Conservation (phyloP, 345 rosid species). For the Dovyalis caffra region DNA sequence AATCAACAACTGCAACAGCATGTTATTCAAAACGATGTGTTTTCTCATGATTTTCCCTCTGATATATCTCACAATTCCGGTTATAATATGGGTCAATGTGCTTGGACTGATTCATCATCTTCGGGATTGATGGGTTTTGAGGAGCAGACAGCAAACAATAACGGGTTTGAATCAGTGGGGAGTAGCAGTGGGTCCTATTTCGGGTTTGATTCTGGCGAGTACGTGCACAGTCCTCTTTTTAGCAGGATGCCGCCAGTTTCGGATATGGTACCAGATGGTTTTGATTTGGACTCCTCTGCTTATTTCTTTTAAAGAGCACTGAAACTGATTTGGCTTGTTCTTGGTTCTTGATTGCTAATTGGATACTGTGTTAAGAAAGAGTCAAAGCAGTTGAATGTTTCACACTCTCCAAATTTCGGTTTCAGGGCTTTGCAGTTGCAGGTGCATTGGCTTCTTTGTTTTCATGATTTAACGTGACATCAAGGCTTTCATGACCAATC, state of each 20-base stretch:
- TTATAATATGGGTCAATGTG: conserved; percentile 15
- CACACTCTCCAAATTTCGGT: neutral
- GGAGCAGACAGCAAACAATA: conserved; percentile 10
- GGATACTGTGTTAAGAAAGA: neutral
- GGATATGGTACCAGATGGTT: conserved; percentile 54
- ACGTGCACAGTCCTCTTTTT: conserved; percentile 78
- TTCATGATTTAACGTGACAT: neutral
- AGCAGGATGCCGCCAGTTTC: conserved; percentile 86
- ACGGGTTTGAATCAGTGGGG: conserved; percentile 22
- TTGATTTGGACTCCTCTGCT: conserved; percentile 55
- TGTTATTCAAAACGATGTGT: conserved; percentile 21
- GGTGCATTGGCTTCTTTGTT: neutral
- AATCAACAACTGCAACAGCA: neutral
- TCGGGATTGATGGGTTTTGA: conserved; percentile 25
- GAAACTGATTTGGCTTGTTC: neutral
- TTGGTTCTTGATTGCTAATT: neutral
- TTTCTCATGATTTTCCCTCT: conserved; percentile 54
- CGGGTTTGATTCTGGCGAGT: conserved; percentile 47
- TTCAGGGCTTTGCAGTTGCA: neutral
- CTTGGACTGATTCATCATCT: neutral
- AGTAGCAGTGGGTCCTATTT: conserved; percentile 28
- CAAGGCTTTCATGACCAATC: neutral
- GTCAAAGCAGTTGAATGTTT: neutral
- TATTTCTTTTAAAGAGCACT: conserved; percentile 23
- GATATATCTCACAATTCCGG: conserved; percentile 13